A percentile compares a stretch with the other conserved stretches of the same genome.
Conservation (phyloP, 768 basidiomycete species). For the Tephrocybe sp. region DNA sequence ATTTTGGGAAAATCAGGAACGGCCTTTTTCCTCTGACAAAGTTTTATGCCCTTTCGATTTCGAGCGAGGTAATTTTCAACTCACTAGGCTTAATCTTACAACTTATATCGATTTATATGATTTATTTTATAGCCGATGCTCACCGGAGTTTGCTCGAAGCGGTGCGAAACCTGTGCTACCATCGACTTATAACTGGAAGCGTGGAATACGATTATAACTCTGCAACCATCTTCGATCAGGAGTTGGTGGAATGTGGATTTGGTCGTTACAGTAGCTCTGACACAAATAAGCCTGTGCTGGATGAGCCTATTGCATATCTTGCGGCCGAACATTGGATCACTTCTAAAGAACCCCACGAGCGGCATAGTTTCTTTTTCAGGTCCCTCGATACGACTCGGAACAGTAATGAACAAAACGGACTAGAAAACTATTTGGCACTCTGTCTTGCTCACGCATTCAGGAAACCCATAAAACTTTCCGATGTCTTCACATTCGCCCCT, state of each 20-base stretch:
- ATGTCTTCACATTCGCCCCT: neutral
- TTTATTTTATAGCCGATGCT: too few relatives aligned
- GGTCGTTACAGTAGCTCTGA: neutral
- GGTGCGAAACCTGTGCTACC: neutral
- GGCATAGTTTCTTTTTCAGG: neutral
- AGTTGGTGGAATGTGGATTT: conserved; percentile 4
- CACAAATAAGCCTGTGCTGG: neutral
- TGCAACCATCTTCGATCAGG: neutral
- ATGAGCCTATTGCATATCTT: conserved; percentile 1
- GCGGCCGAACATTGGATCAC: conserved; percentile 1
- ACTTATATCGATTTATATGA: too few relatives aligned
- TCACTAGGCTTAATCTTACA: too few relatives aligned
- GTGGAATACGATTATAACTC: neutral
- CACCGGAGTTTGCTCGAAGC: neutral
- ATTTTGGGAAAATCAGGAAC: neutral
- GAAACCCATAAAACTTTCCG: neutral
- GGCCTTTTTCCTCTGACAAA: neutral
- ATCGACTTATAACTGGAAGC: neutral
- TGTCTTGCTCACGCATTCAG: neutral
- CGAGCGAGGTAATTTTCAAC: neutral
- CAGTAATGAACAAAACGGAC: neutral
- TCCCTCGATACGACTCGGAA: neutral
- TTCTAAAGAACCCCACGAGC: neutral
- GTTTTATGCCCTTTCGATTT: conserved; percentile 1
- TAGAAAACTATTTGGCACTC: neutral